A percentile compares a stretch with the other conserved stretches of the same genome.
Evolutionary conservation across 805 yeast genomes (phyloP).

Genomic region (Sugiyamaella valdiviana): DNA sequence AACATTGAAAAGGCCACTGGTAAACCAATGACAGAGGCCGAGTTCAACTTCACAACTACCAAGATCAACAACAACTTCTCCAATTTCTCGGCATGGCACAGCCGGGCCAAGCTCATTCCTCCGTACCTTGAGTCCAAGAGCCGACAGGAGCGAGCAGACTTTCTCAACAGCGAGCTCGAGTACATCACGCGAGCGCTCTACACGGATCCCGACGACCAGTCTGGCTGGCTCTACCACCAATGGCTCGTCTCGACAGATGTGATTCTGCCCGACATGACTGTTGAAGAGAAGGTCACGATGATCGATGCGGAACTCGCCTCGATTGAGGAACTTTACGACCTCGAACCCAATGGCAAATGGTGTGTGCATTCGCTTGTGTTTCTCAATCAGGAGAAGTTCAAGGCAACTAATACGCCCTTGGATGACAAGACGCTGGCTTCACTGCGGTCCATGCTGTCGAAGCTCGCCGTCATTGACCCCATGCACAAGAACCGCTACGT

Average conservation of each 20-base stretch:
- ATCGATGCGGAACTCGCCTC: conserved; percentile 42
- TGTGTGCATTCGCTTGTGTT: conserved; percentile 59
- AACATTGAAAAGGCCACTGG: conserved; percentile 24
- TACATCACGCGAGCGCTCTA: conserved; percentile 77
- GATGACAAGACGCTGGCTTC: conserved; percentile 21
- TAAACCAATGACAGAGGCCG: conserved; percentile 38
- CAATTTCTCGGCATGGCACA: conserved; percentile 95
- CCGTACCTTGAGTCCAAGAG: conserved; percentile 1
- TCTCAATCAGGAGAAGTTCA: conserved; percentile 30
- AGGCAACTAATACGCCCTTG: conserved; percentile 10
- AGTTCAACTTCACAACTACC: conserved; percentile 68
- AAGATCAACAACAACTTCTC: conserved; percentile 81
- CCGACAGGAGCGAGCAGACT: conserved; percentile 26
- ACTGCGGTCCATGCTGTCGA: conserved; percentile 31
- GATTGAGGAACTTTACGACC: conserved; percentile 57
- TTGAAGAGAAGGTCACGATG: conserved; percentile 34
- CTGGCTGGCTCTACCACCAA: conserved; percentile 81
- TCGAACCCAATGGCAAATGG: conserved; percentile 71
- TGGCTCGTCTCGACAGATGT: conserved; percentile 54
- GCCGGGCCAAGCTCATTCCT: conserved; percentile 65
- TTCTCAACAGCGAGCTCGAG: conserved; percentile 53
- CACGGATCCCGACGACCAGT: conserved; percentile 91
- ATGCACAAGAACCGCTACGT: conserved; percentile 26
- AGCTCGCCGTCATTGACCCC: conserved; percentile 25
- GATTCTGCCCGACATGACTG: conserved; percentile 26